Conservation (phyloP, 768 basidiomycete genomes). For the Collybia sordida region DNA sequence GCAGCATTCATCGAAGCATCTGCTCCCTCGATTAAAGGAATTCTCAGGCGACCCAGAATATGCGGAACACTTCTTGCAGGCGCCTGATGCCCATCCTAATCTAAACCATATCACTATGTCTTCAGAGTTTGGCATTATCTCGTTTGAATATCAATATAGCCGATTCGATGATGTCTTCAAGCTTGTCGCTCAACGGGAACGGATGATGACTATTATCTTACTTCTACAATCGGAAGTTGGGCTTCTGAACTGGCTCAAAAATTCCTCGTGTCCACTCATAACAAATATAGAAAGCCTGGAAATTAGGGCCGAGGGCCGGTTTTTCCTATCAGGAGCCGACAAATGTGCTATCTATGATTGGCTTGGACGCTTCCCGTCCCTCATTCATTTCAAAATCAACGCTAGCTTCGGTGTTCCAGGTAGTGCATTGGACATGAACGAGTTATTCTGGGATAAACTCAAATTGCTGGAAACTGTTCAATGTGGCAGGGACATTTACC, state of each 20-base stretch:
- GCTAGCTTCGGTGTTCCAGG: too few species aligned
- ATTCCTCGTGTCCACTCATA: neutral
- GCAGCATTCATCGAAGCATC: conserved; percentile 2
- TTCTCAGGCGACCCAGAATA: conserved; percentile 10
- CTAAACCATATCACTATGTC: conserved; percentile 3
- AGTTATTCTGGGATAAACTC: too few species aligned
- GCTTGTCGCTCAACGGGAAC: conserved; percentile 2
- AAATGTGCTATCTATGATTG: neutral
- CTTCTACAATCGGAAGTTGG: conserved; percentile 5
- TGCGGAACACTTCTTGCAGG: conserved; percentile 8
- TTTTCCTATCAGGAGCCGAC: neutral
- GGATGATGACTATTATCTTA: conserved; percentile 2
- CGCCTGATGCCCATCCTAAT: conserved; percentile 4
- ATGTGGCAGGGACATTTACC: too few species aligned
- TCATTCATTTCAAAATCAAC: neutral
- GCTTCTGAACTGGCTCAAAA: neutral
- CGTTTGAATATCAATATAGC: neutral
- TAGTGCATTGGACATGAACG: too few species aligned
- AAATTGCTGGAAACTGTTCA: too few species aligned
- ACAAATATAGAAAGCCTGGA: neutral
- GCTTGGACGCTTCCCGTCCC: neutral
- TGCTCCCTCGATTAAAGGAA: conserved; percentile 9
- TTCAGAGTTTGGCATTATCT: neutral
- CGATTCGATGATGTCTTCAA: conserved; percentile 2
- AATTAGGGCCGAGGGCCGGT: neutral